Evolutionary conservation across 805 yeast genomes (phyloP), one percentile per base, ranked within the genome.

Genomic region (Torulaspora gathmanii): DNA sequence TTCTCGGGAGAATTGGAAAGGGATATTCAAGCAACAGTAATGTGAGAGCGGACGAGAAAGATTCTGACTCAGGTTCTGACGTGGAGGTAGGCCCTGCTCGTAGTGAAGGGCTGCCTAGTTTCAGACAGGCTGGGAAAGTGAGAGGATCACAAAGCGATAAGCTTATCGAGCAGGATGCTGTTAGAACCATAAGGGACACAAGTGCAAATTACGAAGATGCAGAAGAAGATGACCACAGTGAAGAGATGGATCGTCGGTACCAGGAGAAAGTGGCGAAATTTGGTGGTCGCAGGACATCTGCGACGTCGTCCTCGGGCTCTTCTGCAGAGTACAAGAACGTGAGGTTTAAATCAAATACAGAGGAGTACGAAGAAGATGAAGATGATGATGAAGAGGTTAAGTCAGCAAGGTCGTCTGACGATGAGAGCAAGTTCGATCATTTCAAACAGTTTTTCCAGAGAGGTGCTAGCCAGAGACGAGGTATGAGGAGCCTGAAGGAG

Each of bases 391-490:
- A 55, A 16, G 46, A 46, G 13, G 42, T 15, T 8, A 37, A 37
- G 17, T 26, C 37, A 8, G 33, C 49, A 8, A 42, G 36, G 31
- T 39, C 53, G 2, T 45, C 50, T 9, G 46, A 48, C 28, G 48
- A 49, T 25, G 55, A 52, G 36, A 45, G 47, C 35, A 55, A 49
- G 40, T 33, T 54, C 8, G 60, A 55, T 41, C 56, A 55, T 36
- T 55, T 55, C 38, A 54, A 47, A 30, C 50, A 50, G 15, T 49
- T 55, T 13, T 55, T 55, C 45, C 52, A 52, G 17, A 46, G 60
- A 37, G 44, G 55, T 13, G 40, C 49, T 9, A 33, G 41, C 10
- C 51, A 48, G 34, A 39, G 36, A 23, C 44, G 40, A 13, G 52
- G 52, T 7, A 49, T 49, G 52, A 33, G 31, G n/a, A 49, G 46